Evolutionary conservation across 2,329 filamentous ascomycete species (phyloP), one percentile per base, ranked within the genome.

Genomic region (Canariomyces notabilis): DNA sequence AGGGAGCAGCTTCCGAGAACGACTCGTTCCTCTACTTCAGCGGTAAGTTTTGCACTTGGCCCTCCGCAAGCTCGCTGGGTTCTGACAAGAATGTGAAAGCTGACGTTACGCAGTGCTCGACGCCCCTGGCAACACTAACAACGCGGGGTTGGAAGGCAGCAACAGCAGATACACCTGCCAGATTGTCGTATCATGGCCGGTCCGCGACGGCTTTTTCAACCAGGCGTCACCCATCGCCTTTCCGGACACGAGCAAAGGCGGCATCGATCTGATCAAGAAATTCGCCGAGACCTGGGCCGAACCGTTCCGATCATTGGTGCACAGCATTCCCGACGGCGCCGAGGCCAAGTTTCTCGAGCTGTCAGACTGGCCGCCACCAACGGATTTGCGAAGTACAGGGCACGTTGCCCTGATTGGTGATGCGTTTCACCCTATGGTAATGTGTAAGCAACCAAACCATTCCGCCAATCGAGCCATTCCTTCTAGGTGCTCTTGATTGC

Each of bases 391-490:
- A 36, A 62, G 64, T 1, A 61, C 59, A 6, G 72, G 71, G 0
- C 64, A 66, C 2, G 70, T 68, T 0, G 67, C 73, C 0, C 52
- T 80, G 1, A 65, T 77, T 47, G 77, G 77, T 0, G 77, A 81
- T 58, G 71, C 77, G 0, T 65, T 77, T 3, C 77, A 81, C 57
- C 68, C 73, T 0, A 80, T 80, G 76, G 72, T 73, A 0, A 80
- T 80, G 76, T 80, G 75, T 80, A 68, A 60, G 74, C 61, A n/a
- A 14, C n/a, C n/a, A 26, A 15, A 37, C 12, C 12, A 41, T 34
- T 37, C 37, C 49, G 18, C 46, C 4, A 7, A 3, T 14, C 14
- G 14, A 12, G 7, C 6, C 19, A 8, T 4, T 16, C n/a, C n/a
- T n/a, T n/a, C n/a, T n/a, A n/a, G n/a, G n/a, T n/a, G n/a, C n/a